A percentile compares a stretch with the other conserved stretches of the same genome.
Conservation (phyloP, 106 monocot species). For the Cymbidium sinense region DNA sequence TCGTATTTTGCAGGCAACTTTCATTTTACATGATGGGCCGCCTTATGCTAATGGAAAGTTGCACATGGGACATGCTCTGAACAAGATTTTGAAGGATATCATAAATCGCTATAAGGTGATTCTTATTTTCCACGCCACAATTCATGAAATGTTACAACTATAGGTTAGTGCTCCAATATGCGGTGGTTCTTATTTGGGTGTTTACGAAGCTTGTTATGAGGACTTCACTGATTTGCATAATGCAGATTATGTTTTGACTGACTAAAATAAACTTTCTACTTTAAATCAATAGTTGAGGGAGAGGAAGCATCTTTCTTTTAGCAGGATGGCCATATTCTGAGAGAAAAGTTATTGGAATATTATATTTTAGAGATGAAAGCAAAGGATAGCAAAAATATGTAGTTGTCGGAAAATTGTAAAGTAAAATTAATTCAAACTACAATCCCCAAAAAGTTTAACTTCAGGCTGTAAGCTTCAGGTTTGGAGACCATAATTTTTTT, state of each 20-base stretch:
- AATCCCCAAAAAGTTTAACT: not conserved
- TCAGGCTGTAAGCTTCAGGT: not conserved
- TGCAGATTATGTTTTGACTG: not conserved
- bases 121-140: not conserved
- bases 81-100: conserved; percentile 98
- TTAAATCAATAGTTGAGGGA: not conserved
- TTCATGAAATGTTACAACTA: not conserved
- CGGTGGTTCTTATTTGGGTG: not conserved
- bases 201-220: not conserved
- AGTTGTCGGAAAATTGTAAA: not conserved
- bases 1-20: conserved; percentile 48
- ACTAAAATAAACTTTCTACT: not conserved
- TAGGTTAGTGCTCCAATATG: not conserved
- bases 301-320: not conserved
- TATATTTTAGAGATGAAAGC: not conserved
- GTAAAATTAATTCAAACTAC: not conserved
- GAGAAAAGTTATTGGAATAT: not conserved
- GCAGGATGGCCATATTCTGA: not conserved
- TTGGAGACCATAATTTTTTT: not conserved
- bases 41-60: conserved; percentile 98
- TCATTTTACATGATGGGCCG: conserved; percentile 94
- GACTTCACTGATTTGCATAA: not conserved
- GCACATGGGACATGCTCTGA: conserved; percentile 96
- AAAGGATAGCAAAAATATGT: not conserved
- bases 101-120: conserved; percentile 90